Evolutionary conservation across 768 basidiomycete species (phyloP), one percentile per base, ranked within the genome.

Genomic region (Boletus patriciae): DNA sequence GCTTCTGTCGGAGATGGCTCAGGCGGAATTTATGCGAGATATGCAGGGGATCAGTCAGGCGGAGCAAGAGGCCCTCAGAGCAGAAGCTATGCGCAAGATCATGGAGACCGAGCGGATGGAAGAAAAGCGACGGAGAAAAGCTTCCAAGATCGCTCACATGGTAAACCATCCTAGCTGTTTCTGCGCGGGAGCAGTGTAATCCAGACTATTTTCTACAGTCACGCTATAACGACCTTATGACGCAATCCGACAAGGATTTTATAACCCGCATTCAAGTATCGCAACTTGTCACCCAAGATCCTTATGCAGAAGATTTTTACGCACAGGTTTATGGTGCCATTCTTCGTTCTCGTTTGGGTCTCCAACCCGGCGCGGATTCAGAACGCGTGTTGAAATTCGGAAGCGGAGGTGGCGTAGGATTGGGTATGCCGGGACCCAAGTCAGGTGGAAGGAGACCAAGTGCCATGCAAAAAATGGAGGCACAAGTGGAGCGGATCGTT

Each of bases 201-300:
- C 18, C 5, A 45, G 25, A 55, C 27, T 4, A 1, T 34, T 19
- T 29, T 44, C 19, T 61, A 10, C 50, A 94, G 93, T 84, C 94
- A 58, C 86, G 91, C 57, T 94, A 94, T 68, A 96, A 96, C 63
- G 92, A 94, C 70, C 80, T 95, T 37, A 96, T 96, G 94, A 94
- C 93, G 4, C 93, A 94, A 74, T 94, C 92, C 12, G 97, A 99
- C 79, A 98, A 98, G 76, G 97, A 98, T 69, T 99, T 98, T 70
- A 98, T 99, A 74, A 98, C 97, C 36, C 87, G 97, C 25, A 98
- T 99, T 60, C 97, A 99, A 72, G 92, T 99, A 34, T 98, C 96
- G 2, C 97, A 98, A 68, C 88, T 98, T 41, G 94, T 97, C 43
- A 96, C 94, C 7, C 88, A 92, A 66, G 97, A 99, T 74, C 97